A percentile compares a stretch with the other conserved stretches of the same genome.
These are phyloP conservation scores for Apiospora aurea DNA, from an alignment of 2,329 filamentous ascomycete species.

Conservation along the genomic window DNA sequence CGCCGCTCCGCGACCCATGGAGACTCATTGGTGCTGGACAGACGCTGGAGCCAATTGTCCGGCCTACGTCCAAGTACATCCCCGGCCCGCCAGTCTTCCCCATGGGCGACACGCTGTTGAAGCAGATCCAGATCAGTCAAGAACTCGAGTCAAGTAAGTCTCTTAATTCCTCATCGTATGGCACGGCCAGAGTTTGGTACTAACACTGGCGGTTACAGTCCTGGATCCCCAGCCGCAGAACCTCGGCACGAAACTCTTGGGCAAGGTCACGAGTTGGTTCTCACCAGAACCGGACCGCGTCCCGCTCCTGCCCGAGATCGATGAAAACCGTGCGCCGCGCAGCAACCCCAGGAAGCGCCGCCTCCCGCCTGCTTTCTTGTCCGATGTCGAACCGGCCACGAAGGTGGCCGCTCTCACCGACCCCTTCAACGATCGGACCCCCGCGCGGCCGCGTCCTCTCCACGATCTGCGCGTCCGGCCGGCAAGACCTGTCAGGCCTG, in stretches of 20 bases:
- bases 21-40: neutral
- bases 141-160: conserved; percentile 38
- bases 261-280: conserved; percentile 24
- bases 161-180: neutral
- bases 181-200: neutral
- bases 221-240: conserved; percentile 16
- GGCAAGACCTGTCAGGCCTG: neutral
- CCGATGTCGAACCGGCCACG: conserved; percentile 10
- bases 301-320: conserved; percentile 36
- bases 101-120: conserved; percentile 47
- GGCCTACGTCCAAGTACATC: conserved; percentile 34
- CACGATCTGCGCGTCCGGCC: neutral
- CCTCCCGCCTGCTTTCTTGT: conserved; percentile 38
- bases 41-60: conserved; percentile 31
- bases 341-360: conserved; percentile 38
- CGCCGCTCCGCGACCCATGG: neutral
- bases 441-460: neutral
- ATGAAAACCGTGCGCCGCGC: conserved; percentile 32
- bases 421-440: neutral
- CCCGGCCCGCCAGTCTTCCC: conserved; percentile 44
- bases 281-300: conserved; percentile 25
- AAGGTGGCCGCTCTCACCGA: conserved; percentile 1
- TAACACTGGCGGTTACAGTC: conserved; percentile 14
- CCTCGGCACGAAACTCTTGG: neutral
- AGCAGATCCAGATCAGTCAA: conserved; percentile 39